A percentile compares a stretch with the other conserved stretches of the same genome.
Evolutionary conservation across 179 eudicot species (phyloP).

Genomic region (Pouteria campechiana): DNA sequence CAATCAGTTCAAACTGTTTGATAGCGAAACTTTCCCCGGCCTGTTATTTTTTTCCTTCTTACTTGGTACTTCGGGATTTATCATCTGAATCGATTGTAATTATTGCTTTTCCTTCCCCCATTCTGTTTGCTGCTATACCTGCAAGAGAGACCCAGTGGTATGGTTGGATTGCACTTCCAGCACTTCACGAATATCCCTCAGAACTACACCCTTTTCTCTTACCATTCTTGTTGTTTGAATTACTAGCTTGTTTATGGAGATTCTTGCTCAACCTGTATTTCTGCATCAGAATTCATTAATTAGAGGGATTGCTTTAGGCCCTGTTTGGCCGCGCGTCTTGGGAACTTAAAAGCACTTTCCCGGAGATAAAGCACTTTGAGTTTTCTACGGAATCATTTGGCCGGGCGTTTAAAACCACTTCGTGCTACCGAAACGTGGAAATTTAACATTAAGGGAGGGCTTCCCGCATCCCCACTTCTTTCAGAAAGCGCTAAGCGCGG

Average conservation of each 20-base stretch:
- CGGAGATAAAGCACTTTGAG: too few species aligned
- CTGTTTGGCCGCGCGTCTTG: too few species aligned
- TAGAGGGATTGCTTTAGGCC: too few species aligned
- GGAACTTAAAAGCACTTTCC: too few species aligned
- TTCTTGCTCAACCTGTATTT: slow-evolving; percentile 81
- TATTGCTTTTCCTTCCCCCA: slow-evolving; percentile 19
- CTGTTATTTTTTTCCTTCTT: too few species aligned
- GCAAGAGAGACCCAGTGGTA: slow-evolving; percentile 10
- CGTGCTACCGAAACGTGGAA: too few species aligned
- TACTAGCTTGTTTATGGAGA: slow-evolving; percentile 35
- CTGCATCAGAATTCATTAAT: slow-evolving; percentile 32
- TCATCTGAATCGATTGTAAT: slow-evolving; percentile 22
- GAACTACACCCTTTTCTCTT: background rate
- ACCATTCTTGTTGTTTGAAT: slow-evolving; percentile 40
- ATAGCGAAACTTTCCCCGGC: too few species aligned
- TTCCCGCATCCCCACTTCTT: too few species aligned
- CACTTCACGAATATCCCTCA: background rate
- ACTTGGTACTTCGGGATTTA: slow-evolving; percentile 16
- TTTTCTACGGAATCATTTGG: too few species aligned
- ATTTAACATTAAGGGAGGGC: too few species aligned
- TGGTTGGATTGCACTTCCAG: background rate
- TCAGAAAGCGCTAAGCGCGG: too few species aligned
- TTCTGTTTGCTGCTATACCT: slow-evolving; percentile 21
- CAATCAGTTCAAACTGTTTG: background rate
- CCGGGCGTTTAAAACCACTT: too few species aligned